Conservation (phyloP, 306 rosid genomes). For the Cucurbita pepo region DNA sequence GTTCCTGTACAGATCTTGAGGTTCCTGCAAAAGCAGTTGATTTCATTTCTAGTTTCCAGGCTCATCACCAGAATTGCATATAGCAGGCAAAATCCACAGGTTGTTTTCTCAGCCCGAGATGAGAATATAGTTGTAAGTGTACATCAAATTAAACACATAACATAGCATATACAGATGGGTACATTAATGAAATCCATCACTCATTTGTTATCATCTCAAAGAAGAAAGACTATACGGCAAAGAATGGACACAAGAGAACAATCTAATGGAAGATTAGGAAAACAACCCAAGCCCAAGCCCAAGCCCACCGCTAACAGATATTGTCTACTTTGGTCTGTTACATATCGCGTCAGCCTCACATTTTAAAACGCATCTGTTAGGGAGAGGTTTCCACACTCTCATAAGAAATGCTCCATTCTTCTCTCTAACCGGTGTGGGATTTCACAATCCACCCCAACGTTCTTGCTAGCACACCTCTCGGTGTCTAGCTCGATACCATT, state of each 20-base stretch:
- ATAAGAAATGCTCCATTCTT: too few species aligned
- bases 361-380: too few species aligned
- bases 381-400: too few species aligned
- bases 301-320: too few species aligned
- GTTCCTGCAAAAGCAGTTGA: conserved; percentile 30
- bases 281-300: too few species aligned
- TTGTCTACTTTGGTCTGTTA: too few species aligned
- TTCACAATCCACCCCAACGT: too few species aligned
- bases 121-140: neutral
- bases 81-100: neutral
- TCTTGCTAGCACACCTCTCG: too few species aligned
- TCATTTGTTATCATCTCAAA: neutral
- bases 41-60: neutral
- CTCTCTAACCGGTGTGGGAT: too few species aligned
- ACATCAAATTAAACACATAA: neutral
- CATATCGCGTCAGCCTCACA: too few species aligned
- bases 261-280: neutral
- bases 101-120: neutral
- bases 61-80: neutral
- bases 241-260: neutral
- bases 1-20: conserved; percentile 37
- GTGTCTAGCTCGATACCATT: too few species aligned
- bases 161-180: neutral
- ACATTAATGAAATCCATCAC: neutral
- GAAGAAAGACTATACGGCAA: neutral